These are phyloP conservation scores for Cladosporium sp. DNA, from an alignment of 2,329 filamentous ascomycete genomes.

Conservation along the genomic window DNA sequence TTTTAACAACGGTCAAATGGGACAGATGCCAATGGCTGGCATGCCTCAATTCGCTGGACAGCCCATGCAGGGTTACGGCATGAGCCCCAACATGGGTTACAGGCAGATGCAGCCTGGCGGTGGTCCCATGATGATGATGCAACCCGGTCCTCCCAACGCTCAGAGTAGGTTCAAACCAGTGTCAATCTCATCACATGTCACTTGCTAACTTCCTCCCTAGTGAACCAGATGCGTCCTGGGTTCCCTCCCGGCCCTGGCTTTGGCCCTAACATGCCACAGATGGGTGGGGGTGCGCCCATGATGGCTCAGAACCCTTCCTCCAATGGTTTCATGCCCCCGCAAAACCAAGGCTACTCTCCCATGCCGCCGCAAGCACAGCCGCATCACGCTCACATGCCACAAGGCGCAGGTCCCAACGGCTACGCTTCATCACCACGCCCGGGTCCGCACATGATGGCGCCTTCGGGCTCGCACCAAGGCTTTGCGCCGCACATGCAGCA, in stretches of 20 bases:
- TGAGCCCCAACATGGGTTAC: constrained; percentile 60
- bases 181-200: background rate
- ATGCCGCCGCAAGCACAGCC: constrained; percentile 62
- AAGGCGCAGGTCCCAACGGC: constrained; percentile 46
- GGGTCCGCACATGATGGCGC: constrained; percentile 85
- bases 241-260: constrained; percentile 29
- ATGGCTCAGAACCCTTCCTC: constrained; percentile 48
- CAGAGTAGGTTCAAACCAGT: constrained; percentile 54
- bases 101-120: constrained; percentile 22
- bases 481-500: constrained; percentile 39
- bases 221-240: constrained; percentile 33
- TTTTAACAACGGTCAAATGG: constrained; percentile 44
- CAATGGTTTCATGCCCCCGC: constrained; percentile 54
- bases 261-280: constrained; percentile 54
- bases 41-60: constrained; percentile 61
- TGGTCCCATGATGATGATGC: constrained; percentile 24
- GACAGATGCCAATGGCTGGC: constrained; percentile 41
- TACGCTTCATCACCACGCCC: constrained; percentile 85
- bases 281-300: constrained; percentile 11
- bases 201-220: constrained; percentile 10
- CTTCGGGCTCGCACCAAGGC: constrained; percentile 89
- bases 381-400: constrained; percentile 42
- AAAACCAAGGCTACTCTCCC: constrained; percentile 52
- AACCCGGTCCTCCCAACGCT: constrained; percentile 19
- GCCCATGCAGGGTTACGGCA: constrained; percentile 66